These are phyloP conservation scores for Rhizopus stolonifer DNA, from an alignment of 371 early-diverging fungal species.

Conservation along the genomic window DNA sequence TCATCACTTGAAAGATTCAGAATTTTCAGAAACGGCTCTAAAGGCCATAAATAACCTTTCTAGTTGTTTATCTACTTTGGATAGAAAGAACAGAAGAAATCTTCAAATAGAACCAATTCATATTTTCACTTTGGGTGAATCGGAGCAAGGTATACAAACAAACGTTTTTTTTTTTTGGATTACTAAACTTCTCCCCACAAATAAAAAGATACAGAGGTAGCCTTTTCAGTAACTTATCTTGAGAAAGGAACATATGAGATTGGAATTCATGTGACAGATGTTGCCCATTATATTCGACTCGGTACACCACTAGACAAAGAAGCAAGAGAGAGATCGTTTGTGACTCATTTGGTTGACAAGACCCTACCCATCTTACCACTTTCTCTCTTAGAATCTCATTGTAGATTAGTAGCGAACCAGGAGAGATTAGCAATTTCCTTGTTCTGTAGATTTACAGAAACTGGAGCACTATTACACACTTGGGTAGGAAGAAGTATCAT, in stretches of 20 bases:
- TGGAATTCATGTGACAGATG: slow-evolving; percentile 92
- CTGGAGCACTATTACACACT: slow-evolving; percentile 51
- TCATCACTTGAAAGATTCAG: slow-evolving; percentile 36
- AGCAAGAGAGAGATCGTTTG: slow-evolving; percentile 73
- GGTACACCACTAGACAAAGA: slow-evolving; percentile 75
- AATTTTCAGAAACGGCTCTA: slow-evolving; percentile 25
- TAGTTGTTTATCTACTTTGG: not conserved
- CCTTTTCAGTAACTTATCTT: slow-evolving; percentile 25
- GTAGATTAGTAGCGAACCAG: slow-evolving; percentile 65
- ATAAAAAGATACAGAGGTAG: slow-evolving; percentile 18
- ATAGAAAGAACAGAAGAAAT: slow-evolving; percentile 15
- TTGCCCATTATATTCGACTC: slow-evolving; percentile 73
- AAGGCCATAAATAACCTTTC: slow-evolving; percentile 17
- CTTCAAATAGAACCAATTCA: slow-evolving; percentile 12
- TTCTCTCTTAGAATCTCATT: slow-evolving; percentile 71
- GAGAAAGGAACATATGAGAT: slow-evolving; percentile 52
- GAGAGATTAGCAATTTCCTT: slow-evolving; percentile 56
- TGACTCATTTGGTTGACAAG: slow-evolving; percentile 75
- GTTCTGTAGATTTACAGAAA: slow-evolving; percentile 62
- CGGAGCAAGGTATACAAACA: not conserved
- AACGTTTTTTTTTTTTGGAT: no score
- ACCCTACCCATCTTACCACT: slow-evolving; percentile 90
- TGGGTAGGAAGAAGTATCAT: slow-evolving; percentile 68
- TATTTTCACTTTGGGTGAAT: slow-evolving; percentile 23
- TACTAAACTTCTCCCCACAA: no score